phyloP scores from a whole-genome alignment of 768 basidiomycete genomes.

The Hypholoma sublateritium region DNA sequence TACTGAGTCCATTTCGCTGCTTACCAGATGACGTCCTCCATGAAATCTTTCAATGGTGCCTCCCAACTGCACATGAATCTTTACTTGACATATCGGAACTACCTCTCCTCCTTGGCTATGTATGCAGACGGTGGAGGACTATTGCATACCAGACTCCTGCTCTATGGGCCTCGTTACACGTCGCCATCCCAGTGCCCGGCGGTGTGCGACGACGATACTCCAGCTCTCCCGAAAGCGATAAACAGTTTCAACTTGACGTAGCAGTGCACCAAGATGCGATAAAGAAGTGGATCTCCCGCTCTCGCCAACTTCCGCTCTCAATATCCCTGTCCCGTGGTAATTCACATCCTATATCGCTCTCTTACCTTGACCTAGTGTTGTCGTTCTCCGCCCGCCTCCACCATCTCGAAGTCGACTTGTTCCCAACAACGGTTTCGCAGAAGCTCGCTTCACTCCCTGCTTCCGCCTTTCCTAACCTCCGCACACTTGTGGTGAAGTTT shows the following conservation, averaged over 20 bases:
- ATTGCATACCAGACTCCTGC: not conserved
- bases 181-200: not conserved
- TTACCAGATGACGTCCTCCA: not conserved
- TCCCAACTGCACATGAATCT: not conserved
- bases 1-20: not conserved
- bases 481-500: not conserved
- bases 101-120: not conserved
- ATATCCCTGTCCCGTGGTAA: not conserved
- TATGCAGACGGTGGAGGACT: not conserved
- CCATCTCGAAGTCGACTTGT: not conserved
- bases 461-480: not conserved
- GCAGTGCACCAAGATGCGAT: not conserved
- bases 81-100: not conserved
- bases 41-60: not conserved
- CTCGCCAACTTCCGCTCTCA: not conserved
- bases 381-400: not conserved
- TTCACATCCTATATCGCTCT: not conserved
- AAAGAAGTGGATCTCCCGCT: not conserved
- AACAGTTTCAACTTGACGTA: not conserved
- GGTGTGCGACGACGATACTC: not conserved
- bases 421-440: not conserved
- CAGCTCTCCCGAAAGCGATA: not conserved
- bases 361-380: not conserved
- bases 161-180: not conserved
- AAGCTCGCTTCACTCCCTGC: not conserved